Evolutionary conservation across 495 filamentous ascomycete species (phyloP).

Genomic region (Bombardia bombarda): DNA sequence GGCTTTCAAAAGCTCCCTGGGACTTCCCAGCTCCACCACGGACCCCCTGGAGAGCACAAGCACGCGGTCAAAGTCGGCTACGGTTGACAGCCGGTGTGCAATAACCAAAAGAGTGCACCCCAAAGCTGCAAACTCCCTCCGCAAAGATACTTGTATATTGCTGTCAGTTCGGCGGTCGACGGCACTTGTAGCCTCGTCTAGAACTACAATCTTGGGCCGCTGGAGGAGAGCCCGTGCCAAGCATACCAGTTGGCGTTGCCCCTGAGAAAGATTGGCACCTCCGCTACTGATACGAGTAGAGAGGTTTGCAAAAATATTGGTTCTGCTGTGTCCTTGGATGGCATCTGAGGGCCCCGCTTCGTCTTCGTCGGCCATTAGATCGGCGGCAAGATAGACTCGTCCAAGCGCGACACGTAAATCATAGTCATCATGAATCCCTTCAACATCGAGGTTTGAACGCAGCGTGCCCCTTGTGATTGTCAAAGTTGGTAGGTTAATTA

Average conservation of each 20-base stretch:
- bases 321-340: too few species aligned
- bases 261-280: constrained; percentile 47
- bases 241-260: constrained; percentile 60
- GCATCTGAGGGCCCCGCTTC: too few species aligned
- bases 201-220: constrained; percentile 68
- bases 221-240: constrained; percentile 65
- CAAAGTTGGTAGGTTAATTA: background rate
- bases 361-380: too few species aligned
- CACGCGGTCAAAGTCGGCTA: constrained; percentile 62
- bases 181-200: constrained; percentile 80
- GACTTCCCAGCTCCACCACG: constrained; percentile 47
- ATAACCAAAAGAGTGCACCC: constrained; percentile 74
- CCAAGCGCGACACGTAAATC: constrained; percentile 49
- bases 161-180: constrained; percentile 67
- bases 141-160: constrained; percentile 60
- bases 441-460: constrained; percentile 43
- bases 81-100: constrained; percentile 62
- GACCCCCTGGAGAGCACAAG: constrained; percentile 53
- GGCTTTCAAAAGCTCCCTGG: constrained; percentile 14
- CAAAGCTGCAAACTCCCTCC: constrained; percentile 60
- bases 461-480: constrained; percentile 31
- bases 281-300: constrained; percentile 18
- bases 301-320: constrained; percentile 19
- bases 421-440: constrained; percentile 43
- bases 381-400: constrained; percentile 41